Percentiles rank a stretch among this genome's conserved stretches.
phyloP scores from a whole-genome alignment of 768 basidiomycete species.

The Astraeus odoratus region DNA sequence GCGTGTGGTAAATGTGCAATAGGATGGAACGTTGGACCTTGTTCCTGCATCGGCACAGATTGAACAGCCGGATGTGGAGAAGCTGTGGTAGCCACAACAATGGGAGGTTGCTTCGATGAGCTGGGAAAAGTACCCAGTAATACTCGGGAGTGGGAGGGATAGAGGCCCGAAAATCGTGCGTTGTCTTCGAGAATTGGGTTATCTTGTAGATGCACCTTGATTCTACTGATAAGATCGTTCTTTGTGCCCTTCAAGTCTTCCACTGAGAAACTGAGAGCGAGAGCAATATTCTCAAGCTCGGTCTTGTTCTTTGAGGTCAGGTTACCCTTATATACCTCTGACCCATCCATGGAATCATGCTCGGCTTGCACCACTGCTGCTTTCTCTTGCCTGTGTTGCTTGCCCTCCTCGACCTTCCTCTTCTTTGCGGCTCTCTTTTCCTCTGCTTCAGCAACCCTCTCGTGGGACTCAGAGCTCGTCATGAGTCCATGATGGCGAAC shows the following conservation, averaged over 20 bases:
- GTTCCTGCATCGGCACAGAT: too few relatives aligned
- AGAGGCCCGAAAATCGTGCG: neutral
- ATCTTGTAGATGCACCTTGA: neutral
- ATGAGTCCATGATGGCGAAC: neutral
- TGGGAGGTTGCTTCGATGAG: too few relatives aligned
- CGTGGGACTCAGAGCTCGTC: neutral
- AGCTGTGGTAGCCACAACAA: too few relatives aligned
- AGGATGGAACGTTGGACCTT: too few relatives aligned
- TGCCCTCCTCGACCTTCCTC: neutral
- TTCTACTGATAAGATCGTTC: neutral
- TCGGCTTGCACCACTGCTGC: neutral
- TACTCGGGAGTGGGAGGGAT: neutral
- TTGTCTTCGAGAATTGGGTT: neutral
- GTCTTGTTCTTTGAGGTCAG: neutral
- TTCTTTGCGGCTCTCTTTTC: neutral
- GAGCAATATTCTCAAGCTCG: neutral
- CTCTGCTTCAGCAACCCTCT: neutral
- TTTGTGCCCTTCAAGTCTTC: neutral
- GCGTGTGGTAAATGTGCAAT: too few relatives aligned
- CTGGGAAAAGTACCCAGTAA: too few relatives aligned
- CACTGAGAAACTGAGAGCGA: neutral
- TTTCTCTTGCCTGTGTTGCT: neutral
- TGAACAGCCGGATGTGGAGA: too few relatives aligned
- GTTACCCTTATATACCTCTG: neutral
- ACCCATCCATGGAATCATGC: neutral